Conservation (phyloP, 179 eudicot genomes). For the Spinacia oleracea region DNA sequence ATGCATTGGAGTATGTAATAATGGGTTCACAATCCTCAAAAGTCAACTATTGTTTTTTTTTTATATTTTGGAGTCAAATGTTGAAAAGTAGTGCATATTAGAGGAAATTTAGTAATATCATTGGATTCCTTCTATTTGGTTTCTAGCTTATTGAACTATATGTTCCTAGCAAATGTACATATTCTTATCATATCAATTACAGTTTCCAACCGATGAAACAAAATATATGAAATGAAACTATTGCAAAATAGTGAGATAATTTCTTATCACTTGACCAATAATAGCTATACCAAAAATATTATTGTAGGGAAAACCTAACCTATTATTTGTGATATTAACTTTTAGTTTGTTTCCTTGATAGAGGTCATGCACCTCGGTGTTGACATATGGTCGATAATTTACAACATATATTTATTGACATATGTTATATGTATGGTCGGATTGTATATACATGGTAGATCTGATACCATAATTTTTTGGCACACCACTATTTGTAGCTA, state of each 20-base stretch:
- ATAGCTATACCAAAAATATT: slow-evolving; percentile 11
- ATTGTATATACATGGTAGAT: no score
- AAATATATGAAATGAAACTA: not conserved
- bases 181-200: not conserved
- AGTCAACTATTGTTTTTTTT: not conserved
- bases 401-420: not conserved
- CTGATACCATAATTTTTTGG: no score
- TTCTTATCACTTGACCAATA: not conserved
- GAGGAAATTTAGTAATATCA: not conserved
- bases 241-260: slow-evolving; percentile 18
- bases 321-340: slow-evolving; percentile 12
- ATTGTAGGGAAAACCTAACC: slow-evolving; percentile 9
- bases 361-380: slow-evolving; percentile 26
- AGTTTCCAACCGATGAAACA: not conserved
- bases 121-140: slow-evolving; percentile 1
- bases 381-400: not conserved
- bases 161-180: not conserved
- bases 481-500: no score
- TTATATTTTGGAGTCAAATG: not conserved
- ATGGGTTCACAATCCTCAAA: not conserved
- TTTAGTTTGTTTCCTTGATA: slow-evolving; percentile 24
- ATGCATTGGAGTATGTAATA: not conserved
- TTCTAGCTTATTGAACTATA: not conserved
- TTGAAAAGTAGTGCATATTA: no score
- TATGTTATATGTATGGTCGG: not conserved